Conservation (phyloP, 352 stramenopile genomes). For the Phytophthora fragariaefolia region DNA sequence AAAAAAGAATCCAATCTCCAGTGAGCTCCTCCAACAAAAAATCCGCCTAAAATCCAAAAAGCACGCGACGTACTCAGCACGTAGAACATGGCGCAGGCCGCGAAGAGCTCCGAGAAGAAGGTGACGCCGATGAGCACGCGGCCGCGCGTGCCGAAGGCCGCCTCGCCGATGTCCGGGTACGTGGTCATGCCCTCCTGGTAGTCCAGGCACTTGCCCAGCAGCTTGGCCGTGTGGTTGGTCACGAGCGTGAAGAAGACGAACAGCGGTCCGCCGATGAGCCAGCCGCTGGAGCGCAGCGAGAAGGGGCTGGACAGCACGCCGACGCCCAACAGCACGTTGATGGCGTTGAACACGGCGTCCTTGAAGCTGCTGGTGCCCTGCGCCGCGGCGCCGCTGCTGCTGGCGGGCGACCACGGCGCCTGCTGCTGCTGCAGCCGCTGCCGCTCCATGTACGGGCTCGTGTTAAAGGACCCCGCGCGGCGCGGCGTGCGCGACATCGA, state of each 20-base stretch:
- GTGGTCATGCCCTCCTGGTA: constrained; percentile 86
- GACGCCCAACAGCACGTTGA: constrained; percentile 89
- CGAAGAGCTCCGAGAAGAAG: constrained; percentile 88
- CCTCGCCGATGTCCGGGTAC: constrained; percentile 86
- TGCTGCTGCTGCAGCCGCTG: constrained; percentile 40
- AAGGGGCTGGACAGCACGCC: constrained; percentile 87
- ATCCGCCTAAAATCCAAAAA: constrained; percentile 2
- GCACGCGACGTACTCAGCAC: constrained; percentile 65
- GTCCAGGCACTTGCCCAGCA: constrained; percentile 81
- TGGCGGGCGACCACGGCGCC: constrained; percentile 30
- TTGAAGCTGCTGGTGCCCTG: constrained; percentile 75
- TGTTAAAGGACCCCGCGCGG: constrained; percentile 28
- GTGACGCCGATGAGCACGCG: constrained; percentile 78
- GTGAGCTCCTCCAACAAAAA: no score
- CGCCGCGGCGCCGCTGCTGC: constrained; percentile 12
- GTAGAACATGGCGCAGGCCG: constrained; percentile 80
- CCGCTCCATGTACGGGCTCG: constrained; percentile 53
- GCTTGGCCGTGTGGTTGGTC: constrained; percentile 87
- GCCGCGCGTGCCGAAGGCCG: constrained; percentile 74
- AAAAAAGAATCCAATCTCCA: neutral
- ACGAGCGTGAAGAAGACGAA: constrained; percentile 88
- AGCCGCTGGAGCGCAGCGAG: constrained; percentile 77
- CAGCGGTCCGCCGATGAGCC: constrained; percentile 71
- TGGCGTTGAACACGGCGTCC: constrained; percentile 82
- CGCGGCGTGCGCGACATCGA: constrained; percentile 34